Conservation (phyloP, 2,329 filamentous ascomycete genomes). For the Aspergillus aculeatus region DNA sequence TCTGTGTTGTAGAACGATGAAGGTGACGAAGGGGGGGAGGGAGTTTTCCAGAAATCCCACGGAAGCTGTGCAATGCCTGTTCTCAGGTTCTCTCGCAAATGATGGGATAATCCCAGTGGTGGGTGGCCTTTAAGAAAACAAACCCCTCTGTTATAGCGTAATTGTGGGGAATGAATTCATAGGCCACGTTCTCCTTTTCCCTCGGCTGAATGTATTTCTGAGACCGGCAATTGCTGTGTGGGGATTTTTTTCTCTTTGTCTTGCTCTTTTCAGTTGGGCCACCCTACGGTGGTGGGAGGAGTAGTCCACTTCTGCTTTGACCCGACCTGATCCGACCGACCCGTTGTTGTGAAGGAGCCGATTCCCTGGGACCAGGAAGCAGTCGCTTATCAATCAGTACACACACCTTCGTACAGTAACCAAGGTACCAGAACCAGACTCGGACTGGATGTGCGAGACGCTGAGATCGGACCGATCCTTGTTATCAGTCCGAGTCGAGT, state of each 20-base stretch:
- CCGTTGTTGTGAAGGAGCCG: not conserved
- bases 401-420: not conserved
- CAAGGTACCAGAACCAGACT: not conserved
- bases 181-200: not conserved
- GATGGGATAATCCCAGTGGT: not conserved
- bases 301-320: not conserved
- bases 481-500: not conserved
- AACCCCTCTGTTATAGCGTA: not conserved
- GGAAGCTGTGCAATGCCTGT: not conserved
- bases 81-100: not conserved
- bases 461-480: not conserved
- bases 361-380: not conserved
- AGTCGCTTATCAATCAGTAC: not conserved
- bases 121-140: not conserved
- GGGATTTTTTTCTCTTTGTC: not conserved
- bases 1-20: no score
- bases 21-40: no score
- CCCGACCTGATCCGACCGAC: not conserved
- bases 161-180: not conserved
- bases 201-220: not conserved
- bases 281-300: no score
- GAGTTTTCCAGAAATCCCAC: not conserved
- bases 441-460: not conserved
- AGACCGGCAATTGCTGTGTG: not conserved
- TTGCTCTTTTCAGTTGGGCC: no score